A percentile compares a stretch with the other conserved stretches of the same genome.
Evolutionary conservation across 306 rosid genomes (phyloP).

Genomic region (Malus sylvestris): DNA sequence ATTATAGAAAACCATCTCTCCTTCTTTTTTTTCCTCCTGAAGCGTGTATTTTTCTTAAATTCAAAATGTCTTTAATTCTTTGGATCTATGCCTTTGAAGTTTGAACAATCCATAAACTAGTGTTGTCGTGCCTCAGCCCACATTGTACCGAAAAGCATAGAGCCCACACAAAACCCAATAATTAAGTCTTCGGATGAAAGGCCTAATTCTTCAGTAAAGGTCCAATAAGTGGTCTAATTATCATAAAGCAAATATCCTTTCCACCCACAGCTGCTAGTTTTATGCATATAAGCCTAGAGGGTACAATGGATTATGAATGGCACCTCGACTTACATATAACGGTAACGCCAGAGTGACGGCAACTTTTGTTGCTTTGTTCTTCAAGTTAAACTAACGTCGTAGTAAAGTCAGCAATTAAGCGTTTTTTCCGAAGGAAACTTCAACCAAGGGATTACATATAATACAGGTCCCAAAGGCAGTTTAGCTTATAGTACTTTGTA

Average conservation of each 20-base stretch:
- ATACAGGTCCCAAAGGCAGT: background rate
- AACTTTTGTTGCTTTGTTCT: no score
- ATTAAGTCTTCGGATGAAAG: background rate
- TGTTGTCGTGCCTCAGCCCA: background rate
- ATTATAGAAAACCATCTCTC: background rate
- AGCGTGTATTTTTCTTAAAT: no score
- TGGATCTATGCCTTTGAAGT: background rate
- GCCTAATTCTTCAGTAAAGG: background rate
- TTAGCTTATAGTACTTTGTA: background rate
- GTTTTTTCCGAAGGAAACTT: background rate
- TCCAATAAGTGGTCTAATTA: background rate
- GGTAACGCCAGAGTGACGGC: no score
- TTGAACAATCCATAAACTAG: background rate
- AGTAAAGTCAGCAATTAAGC: background rate
- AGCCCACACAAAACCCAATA: background rate
- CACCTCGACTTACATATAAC: no score
- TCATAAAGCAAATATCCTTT: no score
- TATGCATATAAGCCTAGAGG: no score
- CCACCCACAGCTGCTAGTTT: no score
- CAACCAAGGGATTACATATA: background rate
- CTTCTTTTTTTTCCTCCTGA: background rate
- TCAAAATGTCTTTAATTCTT: background rate
- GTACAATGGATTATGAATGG: no score
- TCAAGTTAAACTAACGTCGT: no score
- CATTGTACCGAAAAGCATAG: background rate